Conservation (phyloP, 1,284 basidiomycete genomes). For the Cryptococcus sp. region DNA sequence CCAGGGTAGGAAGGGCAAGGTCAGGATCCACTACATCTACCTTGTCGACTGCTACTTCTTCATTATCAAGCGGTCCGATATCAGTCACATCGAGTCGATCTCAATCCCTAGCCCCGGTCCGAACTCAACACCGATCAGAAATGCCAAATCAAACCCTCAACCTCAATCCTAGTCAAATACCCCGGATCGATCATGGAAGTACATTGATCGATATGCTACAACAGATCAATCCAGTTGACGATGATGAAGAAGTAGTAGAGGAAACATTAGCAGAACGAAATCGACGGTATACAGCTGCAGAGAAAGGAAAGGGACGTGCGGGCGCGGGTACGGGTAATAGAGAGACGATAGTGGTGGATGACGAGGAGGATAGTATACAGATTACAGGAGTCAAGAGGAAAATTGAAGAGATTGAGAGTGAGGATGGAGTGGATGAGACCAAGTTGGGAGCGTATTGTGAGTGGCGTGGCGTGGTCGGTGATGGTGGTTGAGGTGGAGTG, state of each 20-base stretch:
- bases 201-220: neutral
- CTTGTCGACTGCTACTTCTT: neutral
- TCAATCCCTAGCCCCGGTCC: neutral
- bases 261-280: neutral
- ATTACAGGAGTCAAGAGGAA: neutral
- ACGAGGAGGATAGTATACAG: conserved; percentile 2
- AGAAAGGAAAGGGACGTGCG: conserved; percentile 31
- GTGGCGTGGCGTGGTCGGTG: conserved; percentile 5
- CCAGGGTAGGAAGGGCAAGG: neutral
- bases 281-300: conserved; percentile 22
- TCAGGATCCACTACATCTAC: neutral
- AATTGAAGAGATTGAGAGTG: neutral
- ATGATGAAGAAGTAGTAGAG: neutral
- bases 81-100: neutral
- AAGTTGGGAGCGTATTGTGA: conserved; percentile 15
- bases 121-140: neutral
- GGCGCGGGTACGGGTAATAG: too few species aligned
- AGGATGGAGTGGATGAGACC: neutral
- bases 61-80: neutral
- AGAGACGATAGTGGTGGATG: conserved; percentile 3
- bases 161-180: too few species aligned
- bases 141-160: neutral
- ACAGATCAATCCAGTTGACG: neutral
- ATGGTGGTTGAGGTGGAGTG: neutral
- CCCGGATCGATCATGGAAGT: neutral